Conservation (phyloP, 2,329 filamentous ascomycete species). For the Aspergillus ochraceoroseus region DNA sequence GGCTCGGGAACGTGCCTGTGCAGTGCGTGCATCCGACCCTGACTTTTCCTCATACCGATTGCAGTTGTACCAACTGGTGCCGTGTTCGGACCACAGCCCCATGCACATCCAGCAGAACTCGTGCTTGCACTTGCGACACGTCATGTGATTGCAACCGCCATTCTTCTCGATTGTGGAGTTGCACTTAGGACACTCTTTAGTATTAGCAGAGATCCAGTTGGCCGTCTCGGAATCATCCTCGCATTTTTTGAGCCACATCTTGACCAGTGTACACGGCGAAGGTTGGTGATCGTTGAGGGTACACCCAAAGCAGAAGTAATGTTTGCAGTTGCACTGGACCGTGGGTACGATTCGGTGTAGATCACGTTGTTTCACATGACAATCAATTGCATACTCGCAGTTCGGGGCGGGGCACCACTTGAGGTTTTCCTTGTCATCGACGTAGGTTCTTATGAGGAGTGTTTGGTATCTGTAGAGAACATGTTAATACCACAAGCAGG, state of each 20-base stretch:
- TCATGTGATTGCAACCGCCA: conserved; percentile 97
- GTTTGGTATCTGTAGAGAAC: conserved; percentile 64
- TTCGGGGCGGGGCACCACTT: conserved; percentile 99
- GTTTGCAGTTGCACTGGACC: conserved; percentile 76
- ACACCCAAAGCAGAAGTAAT: conserved; percentile 94
- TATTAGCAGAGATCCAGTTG: conserved; percentile 99
- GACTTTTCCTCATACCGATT: conserved; percentile 96
- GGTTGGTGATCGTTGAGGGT: conserved; percentile 86
- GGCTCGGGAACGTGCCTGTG: conserved; percentile 82
- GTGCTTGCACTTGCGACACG: conserved; percentile 88
- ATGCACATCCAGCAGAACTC: conserved; percentile 99
- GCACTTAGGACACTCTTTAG: conserved; percentile 95
- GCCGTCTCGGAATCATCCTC: conserved; percentile 97
- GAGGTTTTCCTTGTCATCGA: conserved; percentile 90
- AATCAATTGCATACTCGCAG: conserved; percentile 89
- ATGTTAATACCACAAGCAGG: conserved; percentile 4
- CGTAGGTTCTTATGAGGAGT: conserved; percentile 86
- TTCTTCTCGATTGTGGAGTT: conserved; percentile 99
- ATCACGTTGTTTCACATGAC: conserved; percentile 79
- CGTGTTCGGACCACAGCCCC: conserved; percentile 97
- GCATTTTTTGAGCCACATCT: conserved; percentile 96
- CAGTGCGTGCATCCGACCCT: conserved; percentile 81
- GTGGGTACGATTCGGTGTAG: conserved; percentile 81
- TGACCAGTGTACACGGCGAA: conserved; percentile 83
- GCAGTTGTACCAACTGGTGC: conserved; percentile 99